A percentile compares a stretch with the other conserved stretches of the same genome.
phyloP scores from a whole-genome alignment of 768 basidiomycete species.

The Mycena polygramma region DNA sequence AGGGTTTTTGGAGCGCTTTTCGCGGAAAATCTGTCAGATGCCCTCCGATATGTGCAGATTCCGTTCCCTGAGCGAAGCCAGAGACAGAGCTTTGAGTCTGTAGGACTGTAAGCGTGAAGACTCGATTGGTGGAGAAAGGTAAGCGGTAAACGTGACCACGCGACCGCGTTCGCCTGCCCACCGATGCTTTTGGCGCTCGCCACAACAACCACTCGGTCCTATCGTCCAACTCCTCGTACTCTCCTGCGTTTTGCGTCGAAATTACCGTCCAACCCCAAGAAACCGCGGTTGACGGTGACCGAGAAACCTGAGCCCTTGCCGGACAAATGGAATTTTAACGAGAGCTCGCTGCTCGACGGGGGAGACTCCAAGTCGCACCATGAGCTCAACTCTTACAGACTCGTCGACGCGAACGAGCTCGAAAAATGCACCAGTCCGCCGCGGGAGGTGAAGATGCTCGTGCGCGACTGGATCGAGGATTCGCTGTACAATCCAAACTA shows the following conservation, averaged over 20 bases:
- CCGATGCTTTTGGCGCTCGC: constrained; percentile 34
- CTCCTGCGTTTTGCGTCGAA: constrained; percentile 31
- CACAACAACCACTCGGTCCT: constrained; percentile 30
- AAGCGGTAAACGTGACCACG: constrained; percentile 15
- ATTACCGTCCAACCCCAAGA: constrained; percentile 17
- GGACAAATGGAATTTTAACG: constrained; percentile 88
- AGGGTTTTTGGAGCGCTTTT: background rate
- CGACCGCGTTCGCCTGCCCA: constrained; percentile 15
- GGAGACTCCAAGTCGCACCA: constrained; percentile 56
- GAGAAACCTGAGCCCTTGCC: constrained; percentile 47
- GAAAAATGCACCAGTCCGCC: constrained; percentile 73
- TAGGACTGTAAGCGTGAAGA: background rate
- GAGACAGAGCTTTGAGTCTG: background rate
- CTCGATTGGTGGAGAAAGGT: constrained; percentile 10
- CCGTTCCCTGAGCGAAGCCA: background rate
- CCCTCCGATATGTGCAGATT: background rate
- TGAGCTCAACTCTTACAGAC: constrained; percentile 56
- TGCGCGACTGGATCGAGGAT: constrained; percentile 97
- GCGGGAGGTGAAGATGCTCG: constrained; percentile 89
- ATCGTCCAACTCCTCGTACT: constrained; percentile 19
- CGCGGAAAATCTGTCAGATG: background rate
- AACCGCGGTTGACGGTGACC: constrained; percentile 19
- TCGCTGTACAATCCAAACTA: constrained; percentile 97
- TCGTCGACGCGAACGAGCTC: constrained; percentile 81
- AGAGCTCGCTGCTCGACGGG: constrained; percentile 64